Evolutionary conservation across 208 protist genomes (phyloP), one percentile per base, ranked within the genome.

Genomic region (Plasmodiophora brassicae): DNA sequence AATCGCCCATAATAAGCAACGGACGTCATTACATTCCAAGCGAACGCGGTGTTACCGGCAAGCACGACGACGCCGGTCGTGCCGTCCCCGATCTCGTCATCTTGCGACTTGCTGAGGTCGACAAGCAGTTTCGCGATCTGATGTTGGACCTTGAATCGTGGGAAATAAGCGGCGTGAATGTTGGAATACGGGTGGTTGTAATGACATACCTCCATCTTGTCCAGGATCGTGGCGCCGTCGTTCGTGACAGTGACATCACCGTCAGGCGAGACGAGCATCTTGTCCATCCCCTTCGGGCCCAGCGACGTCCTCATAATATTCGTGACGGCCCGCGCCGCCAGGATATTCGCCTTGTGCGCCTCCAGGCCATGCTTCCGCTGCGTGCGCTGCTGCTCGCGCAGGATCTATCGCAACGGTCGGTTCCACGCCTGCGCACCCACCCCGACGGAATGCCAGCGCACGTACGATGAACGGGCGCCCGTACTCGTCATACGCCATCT

Each of bases 61-160:
- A 99, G 94, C 86, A 99, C 98, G 22, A 95, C 94, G 5, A 94
- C 98, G 60, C 98, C 97, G 10, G 99, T 99, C 0, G 99, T 99
- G 44, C 99, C 99, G 92, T 99, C 99, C 78, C 99, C 99, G 90
- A 99, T 99, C 93, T 99, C 98, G 45, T 98, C 97, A 91, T 99
- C 99, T 93, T 99, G 98, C 28, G 97, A 99, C 91, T 99, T 97
- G 89, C 97, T 99, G 44, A 99, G 94, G 91, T 99, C 97, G 8
- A 99, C 98, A 90, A 99, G 93, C 35, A 99, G 94, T 93, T 99
- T 98, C 36, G 96, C 98, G 65, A 99, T 98, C 91, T 99, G 96
- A 93, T 99, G 97, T 85, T 99, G 94, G 43, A 99, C 98, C 85
- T 99, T 93, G 78, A 35, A 93, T 45, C 50, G 93, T 92, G 20